Percentiles rank a stretch among this genome's conserved stretches.
These are phyloP conservation scores for Tetrapyrgos nigripes DNA, from an alignment of 1,284 basidiomycete genomes.

Conservation along the genomic window DNA sequence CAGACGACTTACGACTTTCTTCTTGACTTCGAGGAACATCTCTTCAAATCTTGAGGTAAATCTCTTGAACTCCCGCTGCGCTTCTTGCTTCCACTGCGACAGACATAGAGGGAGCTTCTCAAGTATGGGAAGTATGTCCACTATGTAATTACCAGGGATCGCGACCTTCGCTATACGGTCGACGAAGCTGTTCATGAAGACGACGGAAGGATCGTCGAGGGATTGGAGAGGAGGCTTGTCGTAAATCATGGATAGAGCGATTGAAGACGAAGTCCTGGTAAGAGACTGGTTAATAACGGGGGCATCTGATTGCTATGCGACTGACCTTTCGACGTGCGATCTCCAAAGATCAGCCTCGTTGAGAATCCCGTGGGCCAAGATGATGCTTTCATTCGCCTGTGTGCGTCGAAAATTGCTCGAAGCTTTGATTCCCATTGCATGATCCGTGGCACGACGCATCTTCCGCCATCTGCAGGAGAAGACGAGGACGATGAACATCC, in stretches of 20 bases:
- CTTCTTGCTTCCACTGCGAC: not conserved
- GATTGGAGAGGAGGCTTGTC: constrained; percentile 1
- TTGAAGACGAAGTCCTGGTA: constrained; percentile 2
- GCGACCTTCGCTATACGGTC: not conserved
- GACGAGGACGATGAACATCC: not conserved
- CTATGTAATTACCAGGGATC: not conserved
- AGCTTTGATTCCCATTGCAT: not conserved
- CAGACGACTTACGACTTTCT: not conserved
- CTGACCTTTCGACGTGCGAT: not conserved
- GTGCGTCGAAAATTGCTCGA: not conserved
- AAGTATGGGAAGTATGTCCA: not conserved
- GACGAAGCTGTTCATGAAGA: not conserved
- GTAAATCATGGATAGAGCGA: constrained; percentile 2
- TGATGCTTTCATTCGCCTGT: not conserved
- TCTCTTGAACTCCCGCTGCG: not conserved
- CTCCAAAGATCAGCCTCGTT: not conserved
- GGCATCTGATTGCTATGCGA: not conserved
- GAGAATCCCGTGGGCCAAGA: not conserved
- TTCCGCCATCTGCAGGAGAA: not conserved
- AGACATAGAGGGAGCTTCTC: not conserved
- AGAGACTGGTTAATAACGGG: not conserved
- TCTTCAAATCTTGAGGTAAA: not conserved
- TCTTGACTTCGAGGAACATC: not conserved
- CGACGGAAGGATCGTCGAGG: not conserved
- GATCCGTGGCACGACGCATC: not conserved